A percentile compares a stretch with the other conserved stretches of the same genome.
Evolutionary conservation across 1,284 basidiomycete genomes (phyloP).

Genomic region (Heterobasidion parviporum): DNA sequence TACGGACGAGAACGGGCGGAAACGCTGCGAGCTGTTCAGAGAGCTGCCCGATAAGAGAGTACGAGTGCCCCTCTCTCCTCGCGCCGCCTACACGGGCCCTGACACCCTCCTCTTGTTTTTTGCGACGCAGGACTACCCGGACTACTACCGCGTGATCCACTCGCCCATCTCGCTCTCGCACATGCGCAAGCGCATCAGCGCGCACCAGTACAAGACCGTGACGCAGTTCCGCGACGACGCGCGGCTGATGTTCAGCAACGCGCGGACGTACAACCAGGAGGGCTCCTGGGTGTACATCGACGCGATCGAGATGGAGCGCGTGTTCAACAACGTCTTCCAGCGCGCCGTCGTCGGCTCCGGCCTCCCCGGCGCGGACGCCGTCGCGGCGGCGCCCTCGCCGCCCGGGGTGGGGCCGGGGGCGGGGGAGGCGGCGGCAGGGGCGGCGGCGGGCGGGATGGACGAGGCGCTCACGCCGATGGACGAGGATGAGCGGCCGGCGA

Average conservation of each 20-base stretch:
- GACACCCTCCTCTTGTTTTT: not conserved
- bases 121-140: conserved; percentile 68
- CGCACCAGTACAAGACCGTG: conserved; percentile 71
- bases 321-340: conserved; percentile 62
- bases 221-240: conserved; percentile 75
- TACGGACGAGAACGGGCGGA: conserved; percentile 66
- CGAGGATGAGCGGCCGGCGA: conserved; percentile 59
- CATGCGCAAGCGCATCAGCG: conserved; percentile 77
- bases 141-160: conserved; percentile 67
- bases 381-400: conserved; percentile 26
- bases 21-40: conserved; percentile 79
- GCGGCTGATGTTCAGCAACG: conserved; percentile 88
- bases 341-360: conserved; percentile 54
- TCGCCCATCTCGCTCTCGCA: conserved; percentile 83
- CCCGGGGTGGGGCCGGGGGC: conserved; percentile 41
- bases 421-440: conserved; percentile 25
- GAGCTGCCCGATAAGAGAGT: conserved; percentile 72
- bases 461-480: conserved; percentile 73
- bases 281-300: conserved; percentile 92
- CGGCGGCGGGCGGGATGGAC: conserved; percentile 34
- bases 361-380: conserved; percentile 59
- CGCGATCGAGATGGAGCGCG: conserved; percentile 86
- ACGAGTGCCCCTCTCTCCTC: conserved; percentile 16
- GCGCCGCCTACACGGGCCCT: not conserved
- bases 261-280: conserved; percentile 84